These are phyloP conservation scores for Hypomyces rosellus DNA, from an alignment of 2,329 filamentous ascomycete species.

Conservation along the genomic window DNA sequence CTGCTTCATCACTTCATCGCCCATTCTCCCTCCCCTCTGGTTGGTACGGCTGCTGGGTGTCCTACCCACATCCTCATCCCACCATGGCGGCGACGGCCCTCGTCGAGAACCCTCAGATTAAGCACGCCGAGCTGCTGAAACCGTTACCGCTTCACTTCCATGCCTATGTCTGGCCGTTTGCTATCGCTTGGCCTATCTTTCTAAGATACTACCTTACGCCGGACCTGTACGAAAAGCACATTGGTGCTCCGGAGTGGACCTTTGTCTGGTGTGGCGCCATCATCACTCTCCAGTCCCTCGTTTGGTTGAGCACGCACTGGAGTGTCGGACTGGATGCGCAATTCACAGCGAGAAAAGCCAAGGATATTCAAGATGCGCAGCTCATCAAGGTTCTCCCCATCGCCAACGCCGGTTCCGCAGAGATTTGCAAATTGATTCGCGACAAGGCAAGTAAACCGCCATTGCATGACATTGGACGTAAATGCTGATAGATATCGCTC, in stretches of 20 bases:
- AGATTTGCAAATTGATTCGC: constrained; percentile 76
- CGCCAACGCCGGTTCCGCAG: constrained; percentile 80
- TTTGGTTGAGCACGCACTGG: constrained; percentile 98
- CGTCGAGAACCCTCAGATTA: constrained; percentile 87
- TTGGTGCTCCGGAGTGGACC: constrained; percentile 94
- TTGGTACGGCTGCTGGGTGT: constrained; percentile 3
- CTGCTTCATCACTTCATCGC: constrained; percentile 4
- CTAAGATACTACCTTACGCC: constrained; percentile 78
- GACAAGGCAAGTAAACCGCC: constrained; percentile 50
- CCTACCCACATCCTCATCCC: constrained; percentile 1
- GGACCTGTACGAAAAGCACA: constrained; percentile 83
- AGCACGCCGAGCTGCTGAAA: constrained; percentile 79
- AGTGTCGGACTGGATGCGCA: constrained; percentile 78
- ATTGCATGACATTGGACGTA: not conserved
- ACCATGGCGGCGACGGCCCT: constrained; percentile 60
- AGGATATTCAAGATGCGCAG: constrained; percentile 64
- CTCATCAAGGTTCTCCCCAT: constrained; percentile 90
- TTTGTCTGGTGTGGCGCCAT: constrained; percentile 91
- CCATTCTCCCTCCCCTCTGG: not conserved
- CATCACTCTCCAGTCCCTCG: constrained; percentile 76
- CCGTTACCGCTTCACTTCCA: constrained; percentile 76
- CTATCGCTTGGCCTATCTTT: constrained; percentile 87
- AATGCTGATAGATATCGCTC: not conserved
- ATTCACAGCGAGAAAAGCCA: constrained; percentile 72
- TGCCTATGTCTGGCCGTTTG: constrained; percentile 88